Evolutionary conservation across 345 rosid genomes (phyloP).

Genomic region (Excoecaria agallocha): DNA sequence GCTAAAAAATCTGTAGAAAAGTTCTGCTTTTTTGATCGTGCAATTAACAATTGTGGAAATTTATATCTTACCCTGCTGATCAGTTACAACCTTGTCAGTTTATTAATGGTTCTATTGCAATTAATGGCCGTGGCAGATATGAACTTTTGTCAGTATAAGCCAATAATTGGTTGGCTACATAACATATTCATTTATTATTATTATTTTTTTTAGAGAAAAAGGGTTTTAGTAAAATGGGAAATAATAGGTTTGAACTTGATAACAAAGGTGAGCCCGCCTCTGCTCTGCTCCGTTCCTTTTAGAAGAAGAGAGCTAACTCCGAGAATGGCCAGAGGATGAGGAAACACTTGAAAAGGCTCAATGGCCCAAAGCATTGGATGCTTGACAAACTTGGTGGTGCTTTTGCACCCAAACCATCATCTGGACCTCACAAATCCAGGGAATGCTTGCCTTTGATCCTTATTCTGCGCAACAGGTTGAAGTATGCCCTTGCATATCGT

Average conservation of each 20-base stretch:
- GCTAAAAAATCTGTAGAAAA: not conserved
- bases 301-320: too few species aligned
- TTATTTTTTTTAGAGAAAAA: too few species aligned
- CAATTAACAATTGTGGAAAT: not conserved
- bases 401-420: slow-evolving; percentile 4
- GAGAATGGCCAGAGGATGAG: slow-evolving; percentile 4
- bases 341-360: slow-evolving; percentile 11
- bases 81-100: not conserved
- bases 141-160: too few species aligned
- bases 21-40: not conserved
- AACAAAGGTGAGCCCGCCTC: too few species aligned
- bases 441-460: slow-evolving; percentile 11
- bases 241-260: too few species aligned
- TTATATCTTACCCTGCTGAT: not conserved
- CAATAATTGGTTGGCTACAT: too few species aligned
- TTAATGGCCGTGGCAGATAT: not conserved
- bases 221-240: too few species aligned
- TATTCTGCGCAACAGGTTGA: slow-evolving; percentile 1
- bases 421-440: slow-evolving; percentile 4
- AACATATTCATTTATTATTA: too few species aligned
- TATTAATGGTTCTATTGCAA: not conserved
- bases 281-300: too few species aligned
- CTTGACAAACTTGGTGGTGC: slow-evolving; percentile 11
- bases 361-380: slow-evolving; percentile 11
- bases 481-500: slow-evolving; percentile 3